These are phyloP conservation scores for Penicillium alfredii DNA, from an alignment of 495 filamentous ascomycete genomes.

Conservation along the genomic window DNA sequence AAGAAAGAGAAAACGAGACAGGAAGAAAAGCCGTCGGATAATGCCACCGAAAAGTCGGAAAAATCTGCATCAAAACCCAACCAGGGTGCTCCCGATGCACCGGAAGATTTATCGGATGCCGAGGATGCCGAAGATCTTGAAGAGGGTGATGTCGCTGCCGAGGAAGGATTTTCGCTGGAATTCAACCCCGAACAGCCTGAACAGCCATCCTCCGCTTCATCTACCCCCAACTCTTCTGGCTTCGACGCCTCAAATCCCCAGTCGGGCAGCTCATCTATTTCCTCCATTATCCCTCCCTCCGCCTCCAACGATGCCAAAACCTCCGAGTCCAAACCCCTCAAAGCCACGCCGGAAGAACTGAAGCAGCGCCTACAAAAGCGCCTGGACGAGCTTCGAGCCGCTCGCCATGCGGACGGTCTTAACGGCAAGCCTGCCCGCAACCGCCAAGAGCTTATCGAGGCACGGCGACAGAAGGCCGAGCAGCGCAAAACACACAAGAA, in stretches of 20 bases:
- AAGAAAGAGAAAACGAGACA: slow-evolving; percentile 39
- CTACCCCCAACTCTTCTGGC: slow-evolving; percentile 53
- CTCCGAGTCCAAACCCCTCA: slow-evolving; percentile 36
- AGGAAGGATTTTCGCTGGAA: slow-evolving; percentile 43
- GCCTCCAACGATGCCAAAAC: slow-evolving; percentile 28
- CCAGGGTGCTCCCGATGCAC: slow-evolving; percentile 27
- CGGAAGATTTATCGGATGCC: slow-evolving; percentile 17
- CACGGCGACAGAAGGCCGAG: slow-evolving; percentile 78
- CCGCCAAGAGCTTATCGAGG: slow-evolving; percentile 83
- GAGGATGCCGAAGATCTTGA: slow-evolving; percentile 30
- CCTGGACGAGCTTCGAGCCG: slow-evolving; percentile 74
- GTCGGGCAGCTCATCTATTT: slow-evolving; percentile 66
- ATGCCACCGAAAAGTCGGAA: slow-evolving; percentile 12
- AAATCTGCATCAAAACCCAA: slow-evolving; percentile 17
- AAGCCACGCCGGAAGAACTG: slow-evolving; percentile 59
- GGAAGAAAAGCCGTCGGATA: slow-evolving; percentile 29
- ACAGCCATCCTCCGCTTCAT: slow-evolving; percentile 43
- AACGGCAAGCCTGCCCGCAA: slow-evolving; percentile 74
- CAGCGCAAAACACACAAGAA: slow-evolving; percentile 83
- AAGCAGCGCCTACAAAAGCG: slow-evolving; percentile 70
- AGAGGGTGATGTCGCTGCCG: slow-evolving; percentile 31
- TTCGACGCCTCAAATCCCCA: slow-evolving; percentile 56
- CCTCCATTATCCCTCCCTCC: slow-evolving; percentile 58
- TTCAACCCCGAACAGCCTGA: slow-evolving; percentile 36
- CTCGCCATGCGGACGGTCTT: slow-evolving; percentile 73